Evolutionary conservation across 192 early-diverging fungal genomes (phyloP).

Genomic region (Paraglomus occultum): DNA sequence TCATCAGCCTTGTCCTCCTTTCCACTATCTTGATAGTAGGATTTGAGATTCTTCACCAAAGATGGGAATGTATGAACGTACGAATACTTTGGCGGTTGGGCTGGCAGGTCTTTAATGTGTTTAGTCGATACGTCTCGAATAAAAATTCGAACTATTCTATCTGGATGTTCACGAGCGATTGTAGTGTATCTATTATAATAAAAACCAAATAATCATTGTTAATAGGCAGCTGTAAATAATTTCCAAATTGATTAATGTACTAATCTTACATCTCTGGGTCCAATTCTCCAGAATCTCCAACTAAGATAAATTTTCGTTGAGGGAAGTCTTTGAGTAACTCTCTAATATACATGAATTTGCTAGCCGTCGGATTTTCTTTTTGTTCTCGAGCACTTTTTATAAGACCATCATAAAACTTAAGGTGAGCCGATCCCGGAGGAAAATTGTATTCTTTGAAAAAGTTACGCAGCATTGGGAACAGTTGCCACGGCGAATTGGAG

Average conservation of each 20-base stretch:
- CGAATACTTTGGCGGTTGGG: constrained; percentile 14
- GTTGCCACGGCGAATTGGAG: constrained; percentile 85
- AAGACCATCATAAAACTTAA: constrained; percentile 47
- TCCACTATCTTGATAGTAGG: background rate
- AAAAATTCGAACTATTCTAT: constrained; percentile 78
- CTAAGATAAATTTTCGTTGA: constrained; percentile 77
- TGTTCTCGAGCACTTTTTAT: constrained; percentile 35
- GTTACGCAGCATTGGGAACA: constrained; percentile 69
- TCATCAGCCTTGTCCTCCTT: constrained; percentile 3
- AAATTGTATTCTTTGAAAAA: constrained; percentile 75
- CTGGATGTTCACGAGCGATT: constrained; percentile 59
- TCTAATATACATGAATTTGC: constrained; percentile 34
- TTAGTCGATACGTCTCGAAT: constrained; percentile 69
- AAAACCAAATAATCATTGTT: background rate
- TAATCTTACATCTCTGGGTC: constrained; percentile 78
- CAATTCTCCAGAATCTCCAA: constrained; percentile 89
- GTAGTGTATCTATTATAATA: constrained; percentile 50
- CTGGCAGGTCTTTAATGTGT: constrained; percentile 26
- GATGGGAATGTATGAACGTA: constrained; percentile 5
- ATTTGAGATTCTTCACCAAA: background rate
- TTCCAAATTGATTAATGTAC: background rate
- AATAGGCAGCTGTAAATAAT: background rate
- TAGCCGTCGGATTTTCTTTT: constrained; percentile 29
- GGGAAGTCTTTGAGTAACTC: constrained; percentile 63
- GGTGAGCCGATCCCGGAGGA: constrained; percentile 75